Evolutionary conservation across 176 grass and related monocot genomes (phyloP).

Genomic region (Otatea glauca): DNA sequence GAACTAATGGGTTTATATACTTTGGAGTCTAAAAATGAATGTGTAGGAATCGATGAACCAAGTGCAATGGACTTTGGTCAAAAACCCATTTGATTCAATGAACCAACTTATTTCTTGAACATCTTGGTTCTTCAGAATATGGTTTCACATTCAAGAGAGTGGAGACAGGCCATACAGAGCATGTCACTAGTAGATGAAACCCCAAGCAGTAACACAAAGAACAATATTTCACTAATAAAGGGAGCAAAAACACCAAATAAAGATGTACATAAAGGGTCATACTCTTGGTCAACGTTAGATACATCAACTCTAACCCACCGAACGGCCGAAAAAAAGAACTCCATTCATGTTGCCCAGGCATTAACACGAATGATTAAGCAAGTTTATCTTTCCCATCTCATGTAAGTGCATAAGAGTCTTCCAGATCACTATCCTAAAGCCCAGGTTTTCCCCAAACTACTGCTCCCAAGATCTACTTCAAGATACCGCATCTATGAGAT

Average conservation of each 20-base stretch:
- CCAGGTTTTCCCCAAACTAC: neutral
- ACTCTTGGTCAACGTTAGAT: conserved; percentile 5
- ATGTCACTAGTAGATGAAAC: conserved; percentile 1
- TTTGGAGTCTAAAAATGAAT: neutral
- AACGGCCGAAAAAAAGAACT: neutral
- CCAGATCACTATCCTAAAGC: conserved; percentile 11
- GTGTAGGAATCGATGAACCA: neutral
- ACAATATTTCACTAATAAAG: conserved; percentile 9
- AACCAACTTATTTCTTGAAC: neutral
- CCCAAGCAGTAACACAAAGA: neutral
- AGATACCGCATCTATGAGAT: neutral
- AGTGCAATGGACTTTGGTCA: neutral
- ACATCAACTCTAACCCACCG: neutral
- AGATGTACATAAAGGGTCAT: neutral
- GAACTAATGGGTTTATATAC: neutral
- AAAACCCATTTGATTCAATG: neutral
- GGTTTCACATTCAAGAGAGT: neutral
- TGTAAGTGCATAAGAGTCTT: neutral
- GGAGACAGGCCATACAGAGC: neutral
- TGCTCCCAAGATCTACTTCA: conserved; percentile 22
- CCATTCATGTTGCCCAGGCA: conserved; percentile 8
- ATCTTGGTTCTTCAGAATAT: neutral
- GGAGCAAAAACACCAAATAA: neutral
- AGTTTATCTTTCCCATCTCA: neutral
- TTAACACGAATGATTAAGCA: neutral